A percentile compares a stretch with the other conserved stretches of the same genome.
Conservation (phyloP, 2,329 filamentous ascomycete species). For the Trichoderma gracile region DNA sequence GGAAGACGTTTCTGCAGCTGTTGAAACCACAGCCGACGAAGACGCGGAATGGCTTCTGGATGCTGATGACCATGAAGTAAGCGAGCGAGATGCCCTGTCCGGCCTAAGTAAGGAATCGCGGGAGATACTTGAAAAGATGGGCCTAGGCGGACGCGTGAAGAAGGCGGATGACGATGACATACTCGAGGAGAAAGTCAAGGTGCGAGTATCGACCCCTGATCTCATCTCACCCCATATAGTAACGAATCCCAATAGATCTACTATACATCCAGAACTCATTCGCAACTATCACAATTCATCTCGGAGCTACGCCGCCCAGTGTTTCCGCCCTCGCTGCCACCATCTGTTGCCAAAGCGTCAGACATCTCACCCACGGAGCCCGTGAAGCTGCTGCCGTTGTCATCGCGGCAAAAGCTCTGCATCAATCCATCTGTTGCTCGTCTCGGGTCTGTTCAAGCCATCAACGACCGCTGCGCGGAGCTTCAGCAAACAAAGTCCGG, state of each 20-base stretch:
- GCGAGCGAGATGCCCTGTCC: slow-evolving; percentile 44
- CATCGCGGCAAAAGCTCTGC: slow-evolving; percentile 83
- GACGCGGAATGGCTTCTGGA: slow-evolving; percentile 75
- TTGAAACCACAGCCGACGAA: slow-evolving; percentile 45
- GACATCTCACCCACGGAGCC: slow-evolving; percentile 36
- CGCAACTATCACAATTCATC: slow-evolving; percentile 85
- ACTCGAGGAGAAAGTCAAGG: slow-evolving; percentile 68
- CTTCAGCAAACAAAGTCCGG: slow-evolving; percentile 68
- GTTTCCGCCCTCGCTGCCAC: slow-evolving; percentile 70
- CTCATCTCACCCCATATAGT: slow-evolving; percentile 32
- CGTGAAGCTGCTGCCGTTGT: slow-evolving; percentile 79
- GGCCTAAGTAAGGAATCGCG: slow-evolving; percentile 74
- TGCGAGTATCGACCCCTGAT: slow-evolving; percentile 34
- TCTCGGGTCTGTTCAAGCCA: slow-evolving; percentile 71
- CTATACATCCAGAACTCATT: slow-evolving; percentile 91
- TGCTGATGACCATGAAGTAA: slow-evolving; percentile 51
- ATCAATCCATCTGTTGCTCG: slow-evolving; percentile 82
- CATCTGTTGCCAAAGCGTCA: slow-evolving; percentile 37
- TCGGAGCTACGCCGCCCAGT: slow-evolving; percentile 76
- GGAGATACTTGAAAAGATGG: slow-evolving; percentile 68
- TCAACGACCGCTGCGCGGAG: slow-evolving; percentile 92
- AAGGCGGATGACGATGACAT: slow-evolving; percentile 47
- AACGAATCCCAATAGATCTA: slow-evolving; percentile 60
- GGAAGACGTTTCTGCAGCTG: slow-evolving; percentile 38
- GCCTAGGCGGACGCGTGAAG: slow-evolving; percentile 44